Percentiles rank a stretch among this genome's conserved stretches.
phyloP scores from a whole-genome alignment of 2,329 filamentous ascomycete species.

The Trichoderma cornu-damae region DNA sequence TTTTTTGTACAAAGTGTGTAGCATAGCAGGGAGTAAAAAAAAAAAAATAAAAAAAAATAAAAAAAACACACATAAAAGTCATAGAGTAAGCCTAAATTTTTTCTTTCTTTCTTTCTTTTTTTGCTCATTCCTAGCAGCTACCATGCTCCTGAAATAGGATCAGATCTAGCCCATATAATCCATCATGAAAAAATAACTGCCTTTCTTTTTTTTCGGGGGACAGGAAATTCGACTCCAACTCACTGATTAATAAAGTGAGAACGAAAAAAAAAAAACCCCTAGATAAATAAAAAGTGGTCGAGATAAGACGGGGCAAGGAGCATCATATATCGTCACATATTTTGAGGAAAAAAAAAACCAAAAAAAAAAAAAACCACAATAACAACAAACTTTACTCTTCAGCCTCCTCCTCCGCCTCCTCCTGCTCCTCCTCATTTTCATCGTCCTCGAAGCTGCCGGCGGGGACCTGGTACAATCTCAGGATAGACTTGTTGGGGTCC shows the following conservation, averaged over 20 bases:
- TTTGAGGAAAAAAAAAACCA: too few species aligned
- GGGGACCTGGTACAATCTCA: conserved; percentile 89
- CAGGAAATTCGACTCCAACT: background rate
- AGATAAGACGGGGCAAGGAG: background rate
- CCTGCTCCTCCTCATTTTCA: conserved; percentile 60
- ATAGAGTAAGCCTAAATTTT: too few species aligned
- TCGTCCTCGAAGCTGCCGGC: conserved; percentile 86
- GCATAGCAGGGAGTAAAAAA: background rate
- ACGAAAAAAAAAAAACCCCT: too few species aligned
- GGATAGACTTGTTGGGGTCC: conserved; percentile 96
- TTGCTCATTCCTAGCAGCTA: conserved; percentile 1
- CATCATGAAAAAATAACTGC: conserved; percentile 3
- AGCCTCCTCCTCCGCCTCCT: conserved; percentile 42
- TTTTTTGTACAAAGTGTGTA: background rate
- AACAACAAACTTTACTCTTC: conserved; percentile 27
- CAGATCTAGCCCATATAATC: conserved; percentile 6
- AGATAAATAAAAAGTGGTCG: background rate
- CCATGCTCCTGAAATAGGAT: conserved; percentile 8
- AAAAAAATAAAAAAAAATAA: background rate
- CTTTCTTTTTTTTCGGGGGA: too few species aligned
- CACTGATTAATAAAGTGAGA: conserved; percentile 4
- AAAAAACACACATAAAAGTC: too few species aligned
- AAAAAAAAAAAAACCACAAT: background rate
- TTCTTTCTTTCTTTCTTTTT: background rate
- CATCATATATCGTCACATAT: background rate